phyloP scores from a whole-genome alignment of 1,139 yeast genomes.

The Geotrichum reessii region DNA sequence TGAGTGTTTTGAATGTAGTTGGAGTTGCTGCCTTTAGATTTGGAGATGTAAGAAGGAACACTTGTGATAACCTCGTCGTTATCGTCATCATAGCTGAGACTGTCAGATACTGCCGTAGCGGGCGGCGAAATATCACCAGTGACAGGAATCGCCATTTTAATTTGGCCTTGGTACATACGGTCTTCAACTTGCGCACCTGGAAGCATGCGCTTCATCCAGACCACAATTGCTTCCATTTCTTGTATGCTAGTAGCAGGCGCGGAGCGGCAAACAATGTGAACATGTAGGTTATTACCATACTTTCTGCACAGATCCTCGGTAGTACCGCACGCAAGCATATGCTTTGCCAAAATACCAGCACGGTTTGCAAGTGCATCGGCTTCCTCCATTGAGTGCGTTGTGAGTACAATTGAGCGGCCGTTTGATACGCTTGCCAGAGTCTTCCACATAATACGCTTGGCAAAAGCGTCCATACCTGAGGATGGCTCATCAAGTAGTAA shows the following conservation, averaged over 20 bases:
- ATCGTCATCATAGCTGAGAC: background rate
- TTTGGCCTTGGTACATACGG: constrained; percentile 34
- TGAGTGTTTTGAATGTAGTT: background rate
- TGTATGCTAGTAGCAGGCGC: constrained; percentile 29
- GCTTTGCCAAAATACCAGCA: constrained; percentile 35
- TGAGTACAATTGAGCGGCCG: constrained; percentile 35
- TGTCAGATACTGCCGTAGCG: background rate
- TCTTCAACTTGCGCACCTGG: constrained; percentile 32
- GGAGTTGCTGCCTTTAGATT: constrained; percentile 2
- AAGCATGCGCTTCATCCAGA: constrained; percentile 22
- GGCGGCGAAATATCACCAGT: background rate
- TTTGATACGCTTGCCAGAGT: constrained; percentile 33
- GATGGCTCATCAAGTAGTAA: constrained; percentile 94
- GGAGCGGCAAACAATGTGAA: constrained; percentile 31
- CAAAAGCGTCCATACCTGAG: constrained; percentile 75
- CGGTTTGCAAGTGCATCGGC: constrained; percentile 38
- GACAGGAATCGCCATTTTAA: constrained; percentile 31
- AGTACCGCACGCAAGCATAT: constrained; percentile 35
- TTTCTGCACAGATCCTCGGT: constrained; percentile 28
- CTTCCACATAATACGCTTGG: constrained; percentile 40
- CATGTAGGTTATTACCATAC: constrained; percentile 32
- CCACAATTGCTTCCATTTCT: constrained; percentile 27
- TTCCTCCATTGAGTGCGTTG: constrained; percentile 40
- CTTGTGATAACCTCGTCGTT: background rate
- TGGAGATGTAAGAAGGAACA: background rate